Evolutionary conservation across 2,329 filamentous ascomycete species (phyloP), one percentile per base, ranked within the genome.

Genomic region (Fusarium denticulatum): DNA sequence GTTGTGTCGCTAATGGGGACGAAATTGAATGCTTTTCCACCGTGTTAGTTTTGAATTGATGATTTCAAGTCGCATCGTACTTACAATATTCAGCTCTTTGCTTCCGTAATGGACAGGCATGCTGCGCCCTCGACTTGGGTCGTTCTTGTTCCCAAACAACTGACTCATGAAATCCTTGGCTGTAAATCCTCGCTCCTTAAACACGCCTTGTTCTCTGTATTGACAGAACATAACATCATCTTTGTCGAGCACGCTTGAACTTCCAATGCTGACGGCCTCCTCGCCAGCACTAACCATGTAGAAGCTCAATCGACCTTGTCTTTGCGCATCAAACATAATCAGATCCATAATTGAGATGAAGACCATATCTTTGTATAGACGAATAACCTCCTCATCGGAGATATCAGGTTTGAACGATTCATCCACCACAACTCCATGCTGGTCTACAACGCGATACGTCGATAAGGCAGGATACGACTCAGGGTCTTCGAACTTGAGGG

Each of bases 71-170:
- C 26, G 24, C 5, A 24, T 10, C 11, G 3, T 26, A 85, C 89
- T 81, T 81, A 95, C 93, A 79, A 97, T 95, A 76, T 97, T 94
- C 64, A 97, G 86, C 72, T 94, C 91, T 64, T 88, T 90, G 81
- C 93, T 95, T 52, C 95, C 95, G 79, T 98, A 99, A 83, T 99
- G 96, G 20, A 98, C 94, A 2, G 96, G 96, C 96, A 99, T 99
- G 79, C 97, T 98, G 71, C 96, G 90, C 4, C 95, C 96, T 68
- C 88, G 89, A 3, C 96, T 95, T 2, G 87, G 82, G 77, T 99
- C 96, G 72, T 94, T 89, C 61, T 86, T 88, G 80, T 97, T 98
- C 26, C 95, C 91, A 83, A 98, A 98, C 14, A 99, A 85, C 81
- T 99, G 96, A 77, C 90, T 93, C 96, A 99, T 98, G 79, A 98